A percentile compares a stretch with the other conserved stretches of the same genome.
Conservation (phyloP, 1,139 yeast genomes). For the Geotrichum siamense region DNA sequence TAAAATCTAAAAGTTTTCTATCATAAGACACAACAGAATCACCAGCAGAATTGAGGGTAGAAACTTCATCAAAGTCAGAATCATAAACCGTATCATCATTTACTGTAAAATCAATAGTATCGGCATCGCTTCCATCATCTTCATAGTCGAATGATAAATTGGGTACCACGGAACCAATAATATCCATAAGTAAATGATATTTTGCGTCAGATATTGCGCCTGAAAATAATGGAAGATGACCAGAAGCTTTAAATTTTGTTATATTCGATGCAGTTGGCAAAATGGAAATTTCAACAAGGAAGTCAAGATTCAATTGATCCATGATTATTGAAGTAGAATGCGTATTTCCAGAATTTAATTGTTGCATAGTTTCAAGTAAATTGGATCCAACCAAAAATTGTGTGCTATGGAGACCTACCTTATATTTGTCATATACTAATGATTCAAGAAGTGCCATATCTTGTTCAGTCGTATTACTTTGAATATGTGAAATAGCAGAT, state of each 20-base stretch:
- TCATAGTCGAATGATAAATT: slow-evolving; percentile 37
- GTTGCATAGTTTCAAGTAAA: slow-evolving; percentile 61
- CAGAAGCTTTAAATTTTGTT: slow-evolving; percentile 66
- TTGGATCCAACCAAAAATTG: slow-evolving; percentile 82
- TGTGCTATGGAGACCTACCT: slow-evolving; percentile 70
- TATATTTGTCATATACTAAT: slow-evolving; percentile 87
- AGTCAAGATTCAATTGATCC: slow-evolving; percentile 66
- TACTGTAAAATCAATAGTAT: slow-evolving; percentile 2
- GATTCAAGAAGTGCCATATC: slow-evolving; percentile 68
- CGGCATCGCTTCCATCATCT: slow-evolving; percentile 9
- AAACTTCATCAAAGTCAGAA: slow-evolving; percentile 12
- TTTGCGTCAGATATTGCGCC: slow-evolving; percentile 81
- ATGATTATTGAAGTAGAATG: slow-evolving; percentile 49
- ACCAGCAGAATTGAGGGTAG: slow-evolving; percentile 1
- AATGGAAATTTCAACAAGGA: slow-evolving; percentile 73
- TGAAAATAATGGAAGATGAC: slow-evolving; percentile 66
- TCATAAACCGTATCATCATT: slow-evolving; percentile 18
- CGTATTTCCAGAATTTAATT: slow-evolving; percentile 28
- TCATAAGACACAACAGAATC: slow-evolving; percentile 17
- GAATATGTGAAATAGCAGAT: slow-evolving; percentile 60
- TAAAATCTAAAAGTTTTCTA: slow-evolving; percentile 58
- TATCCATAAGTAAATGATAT: slow-evolving; percentile 75
- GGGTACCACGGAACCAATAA: slow-evolving; percentile 67
- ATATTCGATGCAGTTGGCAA: slow-evolving; percentile 70
- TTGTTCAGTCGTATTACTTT: slow-evolving; percentile 57